phyloP scores from a whole-genome alignment of 2,329 filamentous ascomycete species.

The Westerdykella sp. region DNA sequence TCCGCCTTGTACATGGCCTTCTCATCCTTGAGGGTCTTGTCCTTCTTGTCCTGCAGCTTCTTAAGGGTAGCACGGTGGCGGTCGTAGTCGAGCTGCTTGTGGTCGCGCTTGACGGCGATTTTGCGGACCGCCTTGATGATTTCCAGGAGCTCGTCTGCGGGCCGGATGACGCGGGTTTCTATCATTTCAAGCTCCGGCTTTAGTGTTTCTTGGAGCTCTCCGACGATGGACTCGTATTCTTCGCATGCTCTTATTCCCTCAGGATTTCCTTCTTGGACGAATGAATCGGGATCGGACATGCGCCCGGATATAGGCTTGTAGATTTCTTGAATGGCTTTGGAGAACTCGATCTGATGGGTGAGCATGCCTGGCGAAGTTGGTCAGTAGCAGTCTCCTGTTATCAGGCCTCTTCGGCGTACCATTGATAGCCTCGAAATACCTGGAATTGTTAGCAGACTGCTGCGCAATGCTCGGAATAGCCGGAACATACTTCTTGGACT shows the following conservation, averaged over 20 bases:
- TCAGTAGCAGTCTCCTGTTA: slow-evolving; percentile 10
- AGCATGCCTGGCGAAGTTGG: slow-evolving; percentile 65
- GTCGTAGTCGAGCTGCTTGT: slow-evolving; percentile 97
- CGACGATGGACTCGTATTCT: slow-evolving; percentile 88
- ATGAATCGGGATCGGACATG: slow-evolving; percentile 83
- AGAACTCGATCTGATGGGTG: slow-evolving; percentile 95
- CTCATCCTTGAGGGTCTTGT: slow-evolving; percentile 92
- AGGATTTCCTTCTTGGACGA: slow-evolving; percentile 75
- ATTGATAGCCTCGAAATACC: slow-evolving; percentile 94
- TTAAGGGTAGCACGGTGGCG: slow-evolving; percentile 76
- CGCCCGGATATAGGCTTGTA: slow-evolving; percentile 98
- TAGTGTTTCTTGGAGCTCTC: slow-evolving; percentile 81
- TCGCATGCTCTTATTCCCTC: slow-evolving; percentile 94
- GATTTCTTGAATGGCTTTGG: slow-evolving; percentile 88
- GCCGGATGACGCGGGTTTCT: slow-evolving; percentile 80
- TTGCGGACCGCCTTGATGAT: slow-evolving; percentile 96
- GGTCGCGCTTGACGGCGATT: slow-evolving; percentile 79
- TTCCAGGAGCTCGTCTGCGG: slow-evolving; percentile 86
- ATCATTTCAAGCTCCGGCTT: slow-evolving; percentile 97
- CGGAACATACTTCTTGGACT: slow-evolving; percentile 67
- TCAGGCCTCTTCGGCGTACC: slow-evolving; percentile 40
- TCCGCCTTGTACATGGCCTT: slow-evolving; percentile 96
- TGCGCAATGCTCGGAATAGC: not conserved
- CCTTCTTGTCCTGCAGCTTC: slow-evolving; percentile 96
- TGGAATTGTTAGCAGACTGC: slow-evolving; percentile 24